These are phyloP conservation scores for Eustoma russellianum DNA, from an alignment of 257 asterid genomes.

Conservation along the genomic window DNA sequence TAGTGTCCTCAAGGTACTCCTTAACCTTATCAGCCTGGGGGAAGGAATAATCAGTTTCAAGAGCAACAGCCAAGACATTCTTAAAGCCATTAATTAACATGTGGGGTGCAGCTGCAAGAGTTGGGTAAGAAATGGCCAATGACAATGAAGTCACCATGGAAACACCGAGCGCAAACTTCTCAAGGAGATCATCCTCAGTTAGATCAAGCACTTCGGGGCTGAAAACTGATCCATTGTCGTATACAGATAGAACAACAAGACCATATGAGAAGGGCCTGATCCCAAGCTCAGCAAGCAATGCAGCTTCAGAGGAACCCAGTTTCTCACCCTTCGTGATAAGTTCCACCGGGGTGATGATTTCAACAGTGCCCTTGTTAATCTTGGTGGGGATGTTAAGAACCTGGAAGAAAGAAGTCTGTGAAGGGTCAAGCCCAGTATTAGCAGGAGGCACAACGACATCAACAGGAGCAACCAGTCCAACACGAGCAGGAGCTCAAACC, in stretches of 20 bases:
- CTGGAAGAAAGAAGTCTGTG: slow-evolving; percentile 98
- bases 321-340: slow-evolving; percentile 93
- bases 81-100: slow-evolving; percentile 81
- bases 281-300: slow-evolving; percentile 81
- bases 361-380: slow-evolving; percentile 98
- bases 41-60: slow-evolving; percentile 74
- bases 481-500: slow-evolving; percentile 99
- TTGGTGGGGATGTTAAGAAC: slow-evolving; percentile 94
- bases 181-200: slow-evolving; percentile 77
- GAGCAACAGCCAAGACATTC: slow-evolving; percentile 62
- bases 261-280: slow-evolving; percentile 94
- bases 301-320: slow-evolving; percentile 97
- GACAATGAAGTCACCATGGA: slow-evolving; percentile 66
- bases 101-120: slow-evolving; percentile 88
- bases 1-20: slow-evolving; percentile 85
- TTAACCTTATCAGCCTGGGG: slow-evolving; percentile 82
- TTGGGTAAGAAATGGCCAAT: slow-evolving; percentile 71
- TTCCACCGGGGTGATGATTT: slow-evolving; percentile 93
- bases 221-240: slow-evolving; percentile 86
- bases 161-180: slow-evolving; percentile 68
- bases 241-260: slow-evolving; percentile 52
- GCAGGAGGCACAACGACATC: slow-evolving; percentile 96
- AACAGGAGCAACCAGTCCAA: slow-evolving; percentile 83
- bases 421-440: slow-evolving; percentile 93
- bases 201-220: slow-evolving; percentile 80